Evolutionary conservation across 202 grass and related monocot genomes (phyloP).

Genomic region (Eragrostis tef): DNA sequence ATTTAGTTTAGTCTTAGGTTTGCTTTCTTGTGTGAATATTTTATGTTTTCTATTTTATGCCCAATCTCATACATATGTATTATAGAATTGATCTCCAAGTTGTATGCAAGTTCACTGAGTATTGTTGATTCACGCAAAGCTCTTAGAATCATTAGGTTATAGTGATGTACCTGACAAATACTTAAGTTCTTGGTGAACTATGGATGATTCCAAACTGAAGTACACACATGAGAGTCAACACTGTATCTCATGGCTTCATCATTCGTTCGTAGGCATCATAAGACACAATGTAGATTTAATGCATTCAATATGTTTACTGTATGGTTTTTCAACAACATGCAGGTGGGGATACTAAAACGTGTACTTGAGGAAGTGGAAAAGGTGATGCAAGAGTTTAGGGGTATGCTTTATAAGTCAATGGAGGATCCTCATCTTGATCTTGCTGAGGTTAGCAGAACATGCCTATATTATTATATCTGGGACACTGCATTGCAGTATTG

Average conservation of each 20-base stretch:
- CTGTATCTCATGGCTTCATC: conserved; percentile 24
- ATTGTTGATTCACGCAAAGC: conserved; percentile 26
- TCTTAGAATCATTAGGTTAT: conserved; percentile 26
- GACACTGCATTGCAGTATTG: background rate
- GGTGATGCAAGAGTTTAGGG: conserved; percentile 98
- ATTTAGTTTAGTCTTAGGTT: conserved; percentile 16
- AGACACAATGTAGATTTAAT: conserved; percentile 16
- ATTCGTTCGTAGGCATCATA: conserved; percentile 13
- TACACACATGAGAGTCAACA: background rate
- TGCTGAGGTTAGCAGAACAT: conserved; percentile 71
- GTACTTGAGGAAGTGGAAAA: conserved; percentile 99
- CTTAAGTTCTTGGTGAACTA: conserved; percentile 1
- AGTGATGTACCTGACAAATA: conserved; percentile 15
- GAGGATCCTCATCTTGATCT: conserved; percentile 98
- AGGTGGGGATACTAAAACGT: conserved; percentile 98
- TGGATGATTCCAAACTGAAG: conserved; percentile 20
- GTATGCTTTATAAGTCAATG: conserved; percentile 99
- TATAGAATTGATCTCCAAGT: background rate
- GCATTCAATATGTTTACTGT: conserved; percentile 13
- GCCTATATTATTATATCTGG: conserved; percentile 19
- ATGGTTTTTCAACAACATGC: conserved; percentile 36
- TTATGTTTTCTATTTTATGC: background rate
- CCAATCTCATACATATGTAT: background rate
- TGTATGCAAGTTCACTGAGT: conserved; percentile 20
- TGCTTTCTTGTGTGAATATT: background rate